These are phyloP conservation scores for Fusarium ramigenum DNA, from an alignment of 2,329 filamentous ascomycete species.

Conservation along the genomic window DNA sequence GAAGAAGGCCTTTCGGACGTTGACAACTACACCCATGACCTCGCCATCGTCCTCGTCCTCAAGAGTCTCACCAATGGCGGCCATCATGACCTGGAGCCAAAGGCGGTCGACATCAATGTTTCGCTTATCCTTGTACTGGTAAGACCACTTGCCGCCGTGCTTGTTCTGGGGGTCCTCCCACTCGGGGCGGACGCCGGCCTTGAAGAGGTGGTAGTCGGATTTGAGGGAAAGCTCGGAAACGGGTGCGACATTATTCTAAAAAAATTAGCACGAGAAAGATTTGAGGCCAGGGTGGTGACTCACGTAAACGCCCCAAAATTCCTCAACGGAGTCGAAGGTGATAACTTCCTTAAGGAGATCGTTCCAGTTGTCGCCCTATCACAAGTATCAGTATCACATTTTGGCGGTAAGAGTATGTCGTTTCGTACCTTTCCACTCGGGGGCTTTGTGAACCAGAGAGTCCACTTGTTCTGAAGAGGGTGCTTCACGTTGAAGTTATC, in stretches of 20 bases:
- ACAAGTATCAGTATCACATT: constrained; percentile 20
- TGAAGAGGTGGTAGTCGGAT: constrained; percentile 99
- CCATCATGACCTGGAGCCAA: constrained; percentile 97
- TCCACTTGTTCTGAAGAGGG: constrained; percentile 97
- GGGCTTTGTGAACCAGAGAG: constrained; percentile 99
- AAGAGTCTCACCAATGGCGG: constrained; percentile 96
- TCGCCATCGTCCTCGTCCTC: constrained; percentile 95
- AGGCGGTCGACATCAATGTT: constrained; percentile 90
- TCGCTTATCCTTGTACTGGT: constrained; percentile 96
- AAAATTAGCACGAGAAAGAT: constrained; percentile 14
- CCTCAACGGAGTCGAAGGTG: constrained; percentile 97
- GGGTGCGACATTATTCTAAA: constrained; percentile 95
- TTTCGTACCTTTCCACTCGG: constrained; percentile 85
- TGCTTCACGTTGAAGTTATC: constrained; percentile 99
- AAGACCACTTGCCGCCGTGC: constrained; percentile 99
- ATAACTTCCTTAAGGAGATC: constrained; percentile 98
- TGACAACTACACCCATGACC: constrained; percentile 99
- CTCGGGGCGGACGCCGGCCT: constrained; percentile 94
- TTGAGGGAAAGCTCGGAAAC: constrained; percentile 96
- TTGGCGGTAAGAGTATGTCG: not conserved
- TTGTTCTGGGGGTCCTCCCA: constrained; percentile 99
- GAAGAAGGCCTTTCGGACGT: constrained; percentile 98
- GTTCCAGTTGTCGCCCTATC: constrained; percentile 97
- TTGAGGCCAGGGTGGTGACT: constrained; percentile 49
- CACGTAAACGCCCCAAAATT: constrained; percentile 99